Conservation (phyloP, 129 eudicot genomes). For the Silybum marianum region DNA sequence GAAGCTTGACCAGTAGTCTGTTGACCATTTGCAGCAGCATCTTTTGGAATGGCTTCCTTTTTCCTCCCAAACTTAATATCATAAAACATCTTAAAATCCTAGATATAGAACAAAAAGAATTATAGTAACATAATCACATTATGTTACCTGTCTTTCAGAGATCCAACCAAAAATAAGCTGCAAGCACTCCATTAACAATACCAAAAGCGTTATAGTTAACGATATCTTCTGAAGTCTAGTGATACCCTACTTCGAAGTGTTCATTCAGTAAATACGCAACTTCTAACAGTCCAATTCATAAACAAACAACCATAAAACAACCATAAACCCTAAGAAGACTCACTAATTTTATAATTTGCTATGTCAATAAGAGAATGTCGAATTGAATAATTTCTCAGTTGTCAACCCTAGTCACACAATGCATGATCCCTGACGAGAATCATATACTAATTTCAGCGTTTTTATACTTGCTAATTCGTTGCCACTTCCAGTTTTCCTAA, state of each 20-base stretch:
- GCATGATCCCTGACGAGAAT: background rate
- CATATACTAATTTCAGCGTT: background rate
- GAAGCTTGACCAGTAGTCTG: constrained; percentile 31
- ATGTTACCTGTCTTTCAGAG: background rate
- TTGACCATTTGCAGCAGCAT: constrained; percentile 45
- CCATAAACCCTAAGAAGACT: background rate
- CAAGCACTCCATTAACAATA: background rate
- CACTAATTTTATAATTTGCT: background rate
- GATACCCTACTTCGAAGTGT: background rate
- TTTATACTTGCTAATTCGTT: background rate
- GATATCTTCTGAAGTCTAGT: background rate
- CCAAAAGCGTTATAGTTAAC: background rate
- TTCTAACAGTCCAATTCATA: background rate
- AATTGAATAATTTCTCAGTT: background rate
- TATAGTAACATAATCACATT: constrained; percentile 27
- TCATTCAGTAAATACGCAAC: background rate
- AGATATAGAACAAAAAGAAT: constrained; percentile 45
- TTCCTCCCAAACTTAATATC: constrained; percentile 99
- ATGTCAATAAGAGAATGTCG: background rate
- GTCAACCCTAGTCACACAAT: constrained; percentile 21
- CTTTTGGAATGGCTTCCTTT: constrained; percentile 45
- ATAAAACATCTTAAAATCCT: constrained; percentile 99
- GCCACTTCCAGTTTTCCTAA: background rate
- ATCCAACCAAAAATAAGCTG: constrained; percentile 3
- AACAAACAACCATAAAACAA: background rate